Evolutionary conservation across 1,284 basidiomycete genomes (phyloP).

Genomic region (Cutaneotrichosporon arboriforme): DNA sequence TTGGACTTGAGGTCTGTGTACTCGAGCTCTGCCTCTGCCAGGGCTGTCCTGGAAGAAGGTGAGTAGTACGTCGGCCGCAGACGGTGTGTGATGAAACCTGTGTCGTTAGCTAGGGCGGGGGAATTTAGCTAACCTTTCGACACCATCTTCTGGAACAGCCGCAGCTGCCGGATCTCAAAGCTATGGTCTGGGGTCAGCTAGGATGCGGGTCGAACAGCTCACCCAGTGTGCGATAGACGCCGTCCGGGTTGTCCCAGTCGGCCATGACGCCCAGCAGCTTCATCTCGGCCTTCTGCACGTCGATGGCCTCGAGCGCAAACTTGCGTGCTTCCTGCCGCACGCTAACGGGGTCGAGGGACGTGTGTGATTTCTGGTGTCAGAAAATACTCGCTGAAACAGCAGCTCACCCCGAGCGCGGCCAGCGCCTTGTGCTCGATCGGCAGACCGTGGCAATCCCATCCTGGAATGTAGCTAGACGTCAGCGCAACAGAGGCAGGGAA

Average conservation of each 20-base stretch:
- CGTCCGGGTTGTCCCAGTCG: conserved; percentile 67
- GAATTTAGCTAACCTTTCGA: conserved; percentile 59
- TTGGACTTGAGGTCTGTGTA: conserved; percentile 86
- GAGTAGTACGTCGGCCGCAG: conserved; percentile 93
- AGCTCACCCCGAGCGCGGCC: conserved; percentile 62
- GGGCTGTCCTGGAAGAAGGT: conserved; percentile 85
- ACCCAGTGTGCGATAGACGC: conserved; percentile 85
- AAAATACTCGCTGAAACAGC: not conserved
- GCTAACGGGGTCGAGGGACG: conserved; percentile 56
- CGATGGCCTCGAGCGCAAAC: conserved; percentile 72
- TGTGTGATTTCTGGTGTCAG: conserved; percentile 32
- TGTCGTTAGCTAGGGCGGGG: not conserved
- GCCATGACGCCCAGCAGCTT: conserved; percentile 84
- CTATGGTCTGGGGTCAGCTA: conserved; percentile 57
- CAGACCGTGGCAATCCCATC: conserved; percentile 98
- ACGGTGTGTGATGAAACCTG: conserved; percentile 64
- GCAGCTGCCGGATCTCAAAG: conserved; percentile 85
- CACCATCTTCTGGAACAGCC: conserved; percentile 84
- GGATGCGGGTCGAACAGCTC: conserved; percentile 23
- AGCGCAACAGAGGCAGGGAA: not conserved
- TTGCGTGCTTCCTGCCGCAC: conserved; percentile 68
- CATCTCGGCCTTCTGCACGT: conserved; percentile 75
- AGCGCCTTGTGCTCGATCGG: conserved; percentile 94
- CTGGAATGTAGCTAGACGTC: conserved; percentile 71
- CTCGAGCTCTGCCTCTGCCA: conserved; percentile 91